Evolutionary conservation across 148 eudicot species (phyloP).

Genomic region (Talinum fruticosum): DNA sequence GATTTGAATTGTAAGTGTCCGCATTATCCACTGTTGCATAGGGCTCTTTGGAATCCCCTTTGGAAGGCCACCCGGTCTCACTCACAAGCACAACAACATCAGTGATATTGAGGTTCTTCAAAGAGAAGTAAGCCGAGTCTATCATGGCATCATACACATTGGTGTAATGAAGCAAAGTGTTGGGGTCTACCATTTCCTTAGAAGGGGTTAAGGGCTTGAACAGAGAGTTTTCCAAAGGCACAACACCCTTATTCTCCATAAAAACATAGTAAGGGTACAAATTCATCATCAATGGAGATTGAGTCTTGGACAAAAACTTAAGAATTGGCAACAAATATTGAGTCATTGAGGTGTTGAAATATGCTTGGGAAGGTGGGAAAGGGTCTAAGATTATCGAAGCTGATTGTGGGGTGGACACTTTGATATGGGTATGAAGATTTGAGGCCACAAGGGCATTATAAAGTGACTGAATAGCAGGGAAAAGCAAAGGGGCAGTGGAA

Average conservation of each 20-base stretch:
- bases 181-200: slow-evolving; percentile 95
- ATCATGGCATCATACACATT: slow-evolving; percentile 91
- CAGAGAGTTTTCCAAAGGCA: slow-evolving; percentile 76
- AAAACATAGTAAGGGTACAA: slow-evolving; percentile 88
- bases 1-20: slow-evolving; percentile 75
- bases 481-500: slow-evolving; percentile 61
- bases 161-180: slow-evolving; percentile 87
- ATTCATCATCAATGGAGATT: slow-evolving; percentile 89
- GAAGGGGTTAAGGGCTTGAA: slow-evolving; percentile 91
- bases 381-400: slow-evolving; percentile 75
- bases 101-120: slow-evolving; percentile 70
- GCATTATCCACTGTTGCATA: slow-evolving; percentile 78
- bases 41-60: slow-evolving; percentile 81
- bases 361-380: slow-evolving; percentile 94
- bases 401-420: slow-evolving; percentile 79
- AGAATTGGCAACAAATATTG: slow-evolving; percentile 52
- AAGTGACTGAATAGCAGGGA: slow-evolving; percentile 76
- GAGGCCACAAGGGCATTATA: slow-evolving; percentile 73
- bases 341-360: slow-evolving; percentile 63
- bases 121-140: slow-evolving; percentile 74
- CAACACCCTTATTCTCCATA: slow-evolving; percentile 94
- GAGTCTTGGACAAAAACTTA: slow-evolving; percentile 65
- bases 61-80: slow-evolving; percentile 97
- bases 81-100: slow-evolving; percentile 76
- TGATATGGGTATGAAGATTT: slow-evolving; percentile 53